A percentile compares a stretch with the other conserved stretches of the same genome.
Evolutionary conservation across 2,329 filamentous ascomycete species (phyloP).

Genomic region (Colletotrichum destructivum): DNA sequence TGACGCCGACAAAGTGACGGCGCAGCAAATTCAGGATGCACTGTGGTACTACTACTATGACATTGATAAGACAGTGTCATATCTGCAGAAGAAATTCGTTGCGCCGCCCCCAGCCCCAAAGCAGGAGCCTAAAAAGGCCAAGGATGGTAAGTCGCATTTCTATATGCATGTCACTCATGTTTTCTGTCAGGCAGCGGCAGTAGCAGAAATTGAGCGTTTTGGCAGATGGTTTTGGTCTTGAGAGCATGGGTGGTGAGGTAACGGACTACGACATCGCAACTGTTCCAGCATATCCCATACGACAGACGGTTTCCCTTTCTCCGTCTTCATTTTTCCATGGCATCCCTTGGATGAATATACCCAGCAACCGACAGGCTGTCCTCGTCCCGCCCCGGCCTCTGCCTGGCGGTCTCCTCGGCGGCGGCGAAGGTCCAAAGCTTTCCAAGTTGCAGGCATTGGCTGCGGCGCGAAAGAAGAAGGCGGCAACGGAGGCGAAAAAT

Average conservation of each 20-base stretch:
- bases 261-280: slow-evolving; percentile 10
- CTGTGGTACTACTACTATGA: slow-evolving; percentile 98
- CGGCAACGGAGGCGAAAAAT: slow-evolving; percentile 69
- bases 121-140: slow-evolving; percentile 57
- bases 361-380: slow-evolving; percentile 74
- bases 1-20: slow-evolving; percentile 69
- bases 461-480: slow-evolving; percentile 87
- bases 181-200: slow-evolving; percentile 32
- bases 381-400: slow-evolving; percentile 68
- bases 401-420: slow-evolving; percentile 83
- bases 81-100: slow-evolving; percentile 78
- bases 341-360: slow-evolving; percentile 87
- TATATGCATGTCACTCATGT: slow-evolving; percentile 19
- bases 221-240: slow-evolving; percentile 41
- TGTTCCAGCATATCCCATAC: slow-evolving; percentile 38
- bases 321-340: slow-evolving; percentile 80
- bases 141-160: slow-evolving; percentile 58
- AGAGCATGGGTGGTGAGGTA: slow-evolving; percentile 17
- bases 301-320: slow-evolving; percentile 45
- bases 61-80: slow-evolving; percentile 85
- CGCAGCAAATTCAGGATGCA: slow-evolving; percentile 84
- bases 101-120: slow-evolving; percentile 58
- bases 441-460: slow-evolving; percentile 94
- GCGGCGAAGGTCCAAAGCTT: slow-evolving; percentile 77
- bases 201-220: slow-evolving; percentile 44